These are phyloP conservation scores for Suillus clintonianus DNA, from an alignment of 768 basidiomycete species.

Conservation along the genomic window DNA sequence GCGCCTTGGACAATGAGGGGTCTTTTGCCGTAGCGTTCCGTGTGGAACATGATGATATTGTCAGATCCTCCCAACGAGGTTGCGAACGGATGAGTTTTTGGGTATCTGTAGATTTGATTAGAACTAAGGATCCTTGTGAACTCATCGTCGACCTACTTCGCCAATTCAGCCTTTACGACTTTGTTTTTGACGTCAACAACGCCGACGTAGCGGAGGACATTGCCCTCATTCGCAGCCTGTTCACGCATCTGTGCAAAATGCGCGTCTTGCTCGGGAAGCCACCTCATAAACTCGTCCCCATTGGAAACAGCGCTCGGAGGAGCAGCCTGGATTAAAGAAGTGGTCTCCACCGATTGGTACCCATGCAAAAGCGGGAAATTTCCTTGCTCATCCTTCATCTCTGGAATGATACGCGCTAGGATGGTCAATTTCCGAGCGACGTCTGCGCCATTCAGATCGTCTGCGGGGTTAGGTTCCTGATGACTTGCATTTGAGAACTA, in stretches of 20 bases:
- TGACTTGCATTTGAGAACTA: neutral
- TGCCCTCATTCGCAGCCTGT: slow-evolving; percentile 76
- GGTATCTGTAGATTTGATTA: slow-evolving; percentile 59
- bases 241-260: slow-evolving; percentile 76
- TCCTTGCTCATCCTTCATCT: slow-evolving; percentile 16
- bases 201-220: slow-evolving; percentile 91
- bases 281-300: slow-evolving; percentile 81
- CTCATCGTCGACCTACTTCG: slow-evolving; percentile 59
- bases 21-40: slow-evolving; percentile 83
- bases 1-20: slow-evolving; percentile 95
- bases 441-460: slow-evolving; percentile 95
- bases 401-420: slow-evolving; percentile 76
- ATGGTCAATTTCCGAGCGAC: slow-evolving; percentile 98
- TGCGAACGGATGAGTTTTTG: slow-evolving; percentile 88
- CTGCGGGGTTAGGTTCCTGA: slow-evolving; percentile 96
- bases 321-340: slow-evolving; percentile 81
- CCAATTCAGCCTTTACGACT: slow-evolving; percentile 82
- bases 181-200: slow-evolving; percentile 81
- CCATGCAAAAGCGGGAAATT: slow-evolving; percentile 60
- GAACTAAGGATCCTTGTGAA: neutral
- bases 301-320: slow-evolving; percentile 60
- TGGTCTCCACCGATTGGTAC: slow-evolving; percentile 77
- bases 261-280: slow-evolving; percentile 80
- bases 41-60: slow-evolving; percentile 98
- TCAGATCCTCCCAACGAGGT: slow-evolving; percentile 95